These are phyloP conservation scores for Tolypocladium inflatum DNA, from an alignment of 2,329 filamentous ascomycete species.

Conservation along the genomic window DNA sequence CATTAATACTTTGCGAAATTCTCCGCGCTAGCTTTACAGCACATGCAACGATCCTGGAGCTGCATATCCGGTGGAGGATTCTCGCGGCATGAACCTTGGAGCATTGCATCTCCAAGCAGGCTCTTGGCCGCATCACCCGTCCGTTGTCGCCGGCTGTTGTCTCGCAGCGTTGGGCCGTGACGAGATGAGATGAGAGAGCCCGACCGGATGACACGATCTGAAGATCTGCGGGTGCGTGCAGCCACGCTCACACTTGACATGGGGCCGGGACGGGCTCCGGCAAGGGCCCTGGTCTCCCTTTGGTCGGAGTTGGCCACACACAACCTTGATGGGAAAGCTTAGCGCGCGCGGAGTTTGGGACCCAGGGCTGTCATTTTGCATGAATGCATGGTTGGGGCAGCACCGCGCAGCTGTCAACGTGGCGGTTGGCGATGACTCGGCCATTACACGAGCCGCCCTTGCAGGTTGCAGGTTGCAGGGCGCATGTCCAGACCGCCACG, in stretches of 20 bases:
- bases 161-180: not conserved
- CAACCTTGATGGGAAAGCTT: not conserved
- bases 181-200: not conserved
- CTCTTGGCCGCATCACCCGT: not conserved
- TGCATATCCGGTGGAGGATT: not conserved
- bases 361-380: not conserved
- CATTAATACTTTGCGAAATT: not conserved
- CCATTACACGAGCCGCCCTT: not conserved
- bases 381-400: not conserved
- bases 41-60: not conserved
- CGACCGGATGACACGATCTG: not conserved
- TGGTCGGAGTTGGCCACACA: not conserved
- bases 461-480: not conserved
- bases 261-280: not conserved
- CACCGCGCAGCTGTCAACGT: not conserved
- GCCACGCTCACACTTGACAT: not conserved
- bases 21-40: not conserved
- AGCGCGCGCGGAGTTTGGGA: not conserved
- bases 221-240: not conserved
- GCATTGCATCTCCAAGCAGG: not conserved
- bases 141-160: not conserved
- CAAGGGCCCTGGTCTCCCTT: not conserved
- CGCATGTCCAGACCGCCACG: not conserved
- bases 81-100: not conserved
- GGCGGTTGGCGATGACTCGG: not conserved